Evolutionary conservation across 495 filamentous ascomycete species (phyloP).

Genomic region (Melanomma pulvis-pyrius): DNA sequence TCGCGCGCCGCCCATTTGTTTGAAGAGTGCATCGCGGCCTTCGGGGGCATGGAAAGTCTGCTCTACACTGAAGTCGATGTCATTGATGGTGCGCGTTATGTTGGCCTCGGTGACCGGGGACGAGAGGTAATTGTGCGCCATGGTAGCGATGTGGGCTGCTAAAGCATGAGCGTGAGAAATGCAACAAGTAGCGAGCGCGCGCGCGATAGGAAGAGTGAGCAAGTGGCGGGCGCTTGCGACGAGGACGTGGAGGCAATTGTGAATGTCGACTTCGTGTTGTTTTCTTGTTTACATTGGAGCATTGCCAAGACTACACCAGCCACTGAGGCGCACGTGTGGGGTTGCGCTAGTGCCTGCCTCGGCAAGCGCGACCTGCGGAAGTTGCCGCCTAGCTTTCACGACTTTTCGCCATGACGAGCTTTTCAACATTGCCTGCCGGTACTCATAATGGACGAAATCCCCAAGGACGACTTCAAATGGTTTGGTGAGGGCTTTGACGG

Average conservation of each 20-base stretch:
- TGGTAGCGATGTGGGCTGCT: conserved; percentile 11
- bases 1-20: conserved; percentile 24
- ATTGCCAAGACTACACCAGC: neutral
- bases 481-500: conserved; percentile 58
- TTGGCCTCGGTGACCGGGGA: conserved; percentile 79
- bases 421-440: neutral
- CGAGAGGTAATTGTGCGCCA: conserved; percentile 56
- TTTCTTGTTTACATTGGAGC: neutral
- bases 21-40: conserved; percentile 31
- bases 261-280: neutral
- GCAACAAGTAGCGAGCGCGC: neutral
- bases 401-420: neutral
- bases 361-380: neutral
- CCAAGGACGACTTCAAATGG: conserved; percentile 51
- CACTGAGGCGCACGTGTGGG: neutral
- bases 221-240: conserved; percentile 1
- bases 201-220: neutral
- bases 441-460: conserved; percentile 10
- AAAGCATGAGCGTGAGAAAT: conserved; percentile 9
- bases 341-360: neutral
- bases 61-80: conserved; percentile 78
- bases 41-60: conserved; percentile 84
- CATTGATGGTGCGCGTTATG: conserved; percentile 71
- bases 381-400: neutral
- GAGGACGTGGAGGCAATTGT: neutral